Conservation (phyloP, 2,329 filamentous ascomycete genomes). For the Metarhizium guizhouense region DNA sequence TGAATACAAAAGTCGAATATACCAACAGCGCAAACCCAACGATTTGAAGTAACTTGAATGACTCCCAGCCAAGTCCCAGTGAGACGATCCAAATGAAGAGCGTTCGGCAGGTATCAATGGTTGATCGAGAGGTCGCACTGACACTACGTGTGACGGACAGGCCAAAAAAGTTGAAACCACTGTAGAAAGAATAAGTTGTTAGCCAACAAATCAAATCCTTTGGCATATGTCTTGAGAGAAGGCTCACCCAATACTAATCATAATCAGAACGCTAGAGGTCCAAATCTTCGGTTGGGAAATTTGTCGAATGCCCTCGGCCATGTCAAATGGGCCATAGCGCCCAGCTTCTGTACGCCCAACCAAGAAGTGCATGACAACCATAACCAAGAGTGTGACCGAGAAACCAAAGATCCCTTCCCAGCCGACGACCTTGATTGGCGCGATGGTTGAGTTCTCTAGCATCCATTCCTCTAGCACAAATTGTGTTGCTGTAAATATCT, state of each 20-base stretch:
- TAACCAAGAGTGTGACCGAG: constrained; percentile 64
- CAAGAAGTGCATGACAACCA: constrained; percentile 69
- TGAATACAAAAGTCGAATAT: constrained; percentile 95
- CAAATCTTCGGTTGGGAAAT: constrained; percentile 63
- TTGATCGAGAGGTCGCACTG: constrained; percentile 86
- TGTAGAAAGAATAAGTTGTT: constrained; percentile 25
- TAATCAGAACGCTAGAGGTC: constrained; percentile 77
- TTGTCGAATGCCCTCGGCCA: constrained; percentile 74
- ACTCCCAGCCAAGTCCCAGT: constrained; percentile 88
- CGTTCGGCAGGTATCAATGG: constrained; percentile 94
- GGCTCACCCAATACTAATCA: constrained; percentile 87
- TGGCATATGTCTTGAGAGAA: background rate
- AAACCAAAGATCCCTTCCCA: constrained; percentile 97
- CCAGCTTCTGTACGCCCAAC: constrained; percentile 70
- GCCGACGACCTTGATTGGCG: constrained; percentile 84
- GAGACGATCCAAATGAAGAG: constrained; percentile 98
- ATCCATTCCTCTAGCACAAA: constrained; percentile 96
- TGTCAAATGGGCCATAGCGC: constrained; percentile 79
- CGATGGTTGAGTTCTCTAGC: constrained; percentile 53
- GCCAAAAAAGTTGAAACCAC: constrained; percentile 98
- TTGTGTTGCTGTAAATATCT: constrained; percentile 94
- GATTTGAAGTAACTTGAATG: constrained; percentile 95
- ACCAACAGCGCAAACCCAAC: constrained; percentile 80
- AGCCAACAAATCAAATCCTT: background rate
- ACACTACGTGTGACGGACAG: constrained; percentile 84